Base-by-base conservation (phyloP, 2,329 filamentous ascomycete species). In the Diplodia mutila region DNA sequence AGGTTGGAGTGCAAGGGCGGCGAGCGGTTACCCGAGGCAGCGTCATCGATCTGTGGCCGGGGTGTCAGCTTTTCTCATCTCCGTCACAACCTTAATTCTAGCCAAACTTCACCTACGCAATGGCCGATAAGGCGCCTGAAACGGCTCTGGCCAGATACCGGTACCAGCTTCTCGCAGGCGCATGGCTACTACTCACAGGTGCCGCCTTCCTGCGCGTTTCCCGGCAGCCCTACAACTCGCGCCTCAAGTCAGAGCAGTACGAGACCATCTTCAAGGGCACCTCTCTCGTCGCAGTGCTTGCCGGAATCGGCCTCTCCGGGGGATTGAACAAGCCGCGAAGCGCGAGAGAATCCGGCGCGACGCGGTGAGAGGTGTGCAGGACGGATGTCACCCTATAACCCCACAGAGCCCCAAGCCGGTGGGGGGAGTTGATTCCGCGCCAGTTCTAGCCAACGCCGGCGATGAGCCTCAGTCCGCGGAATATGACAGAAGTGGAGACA, bases 251-350 rank as follows among this genome's bases (percentile, higher is more conserved):
- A 11, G 76, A 76, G 66, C 75, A 79, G 68, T 78, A 79, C 69
- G 77, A 79, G 68, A 77, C 75, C 66, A 76, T 77, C 32, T 77
- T 78, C 73, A 78, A 79, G 53, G 75, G 75, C 25, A 78, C 76
- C 1, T 75, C 74, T 0, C 69, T 78, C 12, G 71, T 52, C n/a
- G 51, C 64, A 37, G 27, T 66, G 9, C 64, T 59, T 7, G 25
- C 52, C 25, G 64, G 39, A 1, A 32, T 57, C 21, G 64, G 51
- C 9, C 5, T 57, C 7, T 27, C 39, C 39, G 64, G 64, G 8
- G 21, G 39, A 9, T 14, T 51, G n/a, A 57, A 59, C 52, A 49
- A 39, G 37, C 12, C 18, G 4, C 51, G 52, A n/a, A 66, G 52
- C 29, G 18, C 18, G 23, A 14, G 25, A 18, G 37, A 8, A 9